Conservation (phyloP, 2,329 filamentous ascomycete species). For the Chlorencoelia australis region DNA sequence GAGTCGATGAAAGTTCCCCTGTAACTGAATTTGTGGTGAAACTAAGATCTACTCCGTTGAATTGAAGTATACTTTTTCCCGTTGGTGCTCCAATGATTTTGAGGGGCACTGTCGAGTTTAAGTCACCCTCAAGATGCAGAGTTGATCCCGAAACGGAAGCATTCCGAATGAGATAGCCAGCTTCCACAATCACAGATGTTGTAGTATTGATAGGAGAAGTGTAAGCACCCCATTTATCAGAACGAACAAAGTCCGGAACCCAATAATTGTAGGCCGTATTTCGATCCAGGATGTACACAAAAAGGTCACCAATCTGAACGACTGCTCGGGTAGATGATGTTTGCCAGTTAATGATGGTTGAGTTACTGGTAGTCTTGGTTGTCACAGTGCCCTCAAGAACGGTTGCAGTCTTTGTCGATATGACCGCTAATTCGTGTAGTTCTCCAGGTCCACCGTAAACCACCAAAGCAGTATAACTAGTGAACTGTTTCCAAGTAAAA, state of each 20-base stretch:
- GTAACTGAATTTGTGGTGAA: constrained; percentile 34
- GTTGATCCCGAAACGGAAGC: constrained; percentile 44
- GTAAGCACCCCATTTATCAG: constrained; percentile 26
- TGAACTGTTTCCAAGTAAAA: constrained; percentile 58
- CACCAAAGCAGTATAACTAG: constrained; percentile 47
- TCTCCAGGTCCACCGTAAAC: constrained; percentile 55
- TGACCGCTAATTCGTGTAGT: constrained; percentile 50
- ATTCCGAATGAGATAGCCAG: constrained; percentile 53
- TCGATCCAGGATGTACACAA: constrained; percentile 38
- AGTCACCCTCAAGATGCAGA: constrained; percentile 57
- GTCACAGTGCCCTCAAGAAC: constrained; percentile 24
- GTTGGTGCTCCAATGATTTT: constrained; percentile 57
- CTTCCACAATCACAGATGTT: constrained; percentile 49
- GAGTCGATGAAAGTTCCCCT: constrained; percentile 38
- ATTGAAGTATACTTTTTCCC: constrained; percentile 43
- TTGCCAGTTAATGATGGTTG: constrained; percentile 43
- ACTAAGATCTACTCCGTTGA: constrained; percentile 43
- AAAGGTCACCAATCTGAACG: constrained; percentile 33
- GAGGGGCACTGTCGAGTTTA: constrained; percentile 58
- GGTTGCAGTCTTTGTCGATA: constrained; percentile 25
- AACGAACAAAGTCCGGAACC: constrained; percentile 44
- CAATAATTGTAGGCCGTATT: constrained; percentile 61
- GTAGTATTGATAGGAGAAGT: constrained; percentile 26
- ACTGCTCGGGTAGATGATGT: constrained; percentile 43
- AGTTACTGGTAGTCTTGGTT: constrained; percentile 31